Evolutionary conservation across 1,284 basidiomycete genomes (phyloP).

Genomic region (Leccinum ponderosum): DNA sequence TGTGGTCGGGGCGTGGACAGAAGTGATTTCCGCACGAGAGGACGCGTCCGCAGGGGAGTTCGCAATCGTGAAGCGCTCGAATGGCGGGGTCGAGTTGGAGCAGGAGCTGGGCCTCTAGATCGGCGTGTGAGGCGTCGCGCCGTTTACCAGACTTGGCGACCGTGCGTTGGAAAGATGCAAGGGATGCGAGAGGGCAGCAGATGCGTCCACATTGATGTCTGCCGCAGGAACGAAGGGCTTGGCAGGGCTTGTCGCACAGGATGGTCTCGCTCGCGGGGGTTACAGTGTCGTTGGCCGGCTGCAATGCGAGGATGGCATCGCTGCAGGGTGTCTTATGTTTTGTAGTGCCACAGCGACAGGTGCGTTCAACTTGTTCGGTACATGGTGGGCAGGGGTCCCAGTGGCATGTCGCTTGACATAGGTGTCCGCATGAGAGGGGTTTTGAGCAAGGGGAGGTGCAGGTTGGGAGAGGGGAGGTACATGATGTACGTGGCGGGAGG

Average conservation of each 20-base stretch:
- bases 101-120: constrained; percentile 25
- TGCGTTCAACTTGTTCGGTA: constrained; percentile 60
- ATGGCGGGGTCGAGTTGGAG: constrained; percentile 50
- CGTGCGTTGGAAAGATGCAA: constrained; percentile 56
- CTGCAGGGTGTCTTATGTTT: constrained; percentile 52
- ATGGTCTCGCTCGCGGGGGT: constrained; percentile 49
- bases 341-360: constrained; percentile 80
- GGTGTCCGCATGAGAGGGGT: constrained; percentile 64
- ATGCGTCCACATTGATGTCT: constrained; percentile 78
- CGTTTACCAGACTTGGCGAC: constrained; percentile 59
- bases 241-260: constrained; percentile 77
- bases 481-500: constrained; percentile 55
- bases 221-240: constrained; percentile 74
- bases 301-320: constrained; percentile 21
- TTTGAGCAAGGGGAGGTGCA: constrained; percentile 73
- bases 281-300: neutral
- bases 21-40: constrained; percentile 75
- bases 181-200: constrained; percentile 84
- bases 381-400: constrained; percentile 76
- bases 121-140: constrained; percentile 28
- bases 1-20: constrained; percentile 81
- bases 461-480: constrained; percentile 77
- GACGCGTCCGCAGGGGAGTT: constrained; percentile 72
- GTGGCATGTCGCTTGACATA: constrained; percentile 63
- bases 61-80: constrained; percentile 76